These are phyloP conservation scores for Podospora pseudoanserina DNA, from an alignment of 495 filamentous ascomycete genomes.

Conservation along the genomic window DNA sequence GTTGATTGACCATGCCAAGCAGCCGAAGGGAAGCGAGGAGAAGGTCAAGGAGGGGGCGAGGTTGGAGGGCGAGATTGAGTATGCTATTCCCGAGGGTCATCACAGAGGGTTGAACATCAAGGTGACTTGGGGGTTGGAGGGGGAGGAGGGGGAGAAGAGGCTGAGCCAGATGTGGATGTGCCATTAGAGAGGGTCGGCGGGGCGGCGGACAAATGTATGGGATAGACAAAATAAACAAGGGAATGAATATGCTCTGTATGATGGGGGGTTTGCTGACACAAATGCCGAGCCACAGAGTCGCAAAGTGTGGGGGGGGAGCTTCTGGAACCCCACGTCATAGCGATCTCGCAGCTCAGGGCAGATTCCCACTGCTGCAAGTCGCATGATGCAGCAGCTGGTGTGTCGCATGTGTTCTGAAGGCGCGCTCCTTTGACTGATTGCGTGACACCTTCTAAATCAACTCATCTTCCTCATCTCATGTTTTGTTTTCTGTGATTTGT, in stretches of 20 bases:
- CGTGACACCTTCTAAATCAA: background rate
- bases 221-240: too few species aligned
- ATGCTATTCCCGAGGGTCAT: constrained; percentile 45
- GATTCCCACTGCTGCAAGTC: background rate
- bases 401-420: background rate
- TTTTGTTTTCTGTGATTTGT: background rate
- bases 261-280: background rate
- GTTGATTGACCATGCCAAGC: constrained; percentile 26
- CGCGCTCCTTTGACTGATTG: background rate
- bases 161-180: constrained; percentile 45
- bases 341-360: background rate
- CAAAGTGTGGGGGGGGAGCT: background rate
- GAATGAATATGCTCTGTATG: too few species aligned
- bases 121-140: constrained; percentile 39
- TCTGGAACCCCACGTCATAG: background rate
- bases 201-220: too few species aligned
- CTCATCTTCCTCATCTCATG: background rate
- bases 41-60: constrained; percentile 33
- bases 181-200: constrained; percentile 20
- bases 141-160: constrained; percentile 25
- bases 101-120: constrained; percentile 46
- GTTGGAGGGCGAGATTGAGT: constrained; percentile 45
- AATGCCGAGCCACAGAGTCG: background rate
- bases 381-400: background rate
- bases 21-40: constrained; percentile 26